These are phyloP conservation scores for Xylariaceae sp. DNA, from an alignment of 2,329 filamentous ascomycete genomes.

Conservation along the genomic window DNA sequence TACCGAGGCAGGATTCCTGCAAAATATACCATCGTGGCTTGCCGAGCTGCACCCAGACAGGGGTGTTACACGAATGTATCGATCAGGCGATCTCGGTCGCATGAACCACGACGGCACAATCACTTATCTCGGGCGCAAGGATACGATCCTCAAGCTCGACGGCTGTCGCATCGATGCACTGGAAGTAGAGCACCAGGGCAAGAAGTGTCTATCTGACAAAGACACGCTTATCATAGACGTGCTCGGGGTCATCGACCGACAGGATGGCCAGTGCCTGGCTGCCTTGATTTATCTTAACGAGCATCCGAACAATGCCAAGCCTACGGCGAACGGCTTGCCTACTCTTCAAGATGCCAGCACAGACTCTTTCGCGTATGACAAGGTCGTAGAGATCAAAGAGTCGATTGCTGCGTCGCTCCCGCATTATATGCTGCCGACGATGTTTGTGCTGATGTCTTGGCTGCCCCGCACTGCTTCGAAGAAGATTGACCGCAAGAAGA, in stretches of 20 bases:
- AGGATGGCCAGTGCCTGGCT: slow-evolving; percentile 18
- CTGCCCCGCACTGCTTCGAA: slow-evolving; percentile 16
- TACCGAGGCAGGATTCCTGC: slow-evolving; percentile 15
- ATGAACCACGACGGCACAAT: slow-evolving; percentile 15
- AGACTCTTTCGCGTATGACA: slow-evolving; percentile 9
- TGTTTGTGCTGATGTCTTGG: slow-evolving; percentile 19
- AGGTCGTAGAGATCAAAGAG: slow-evolving; percentile 13
- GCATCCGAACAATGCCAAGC: slow-evolving; percentile 11
- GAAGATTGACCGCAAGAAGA: slow-evolving; percentile 19
- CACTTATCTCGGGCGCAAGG: slow-evolving; percentile 16
- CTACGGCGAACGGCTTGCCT: slow-evolving; percentile 5
- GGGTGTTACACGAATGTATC: slow-evolving; percentile 11
- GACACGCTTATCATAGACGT: slow-evolving; percentile 18
- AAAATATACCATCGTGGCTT: slow-evolving; percentile 10
- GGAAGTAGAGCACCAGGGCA: slow-evolving; percentile 18
- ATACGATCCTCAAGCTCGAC: slow-evolving; percentile 19
- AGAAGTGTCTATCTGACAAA: slow-evolving; percentile 17
- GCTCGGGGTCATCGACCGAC: slow-evolving; percentile 14
- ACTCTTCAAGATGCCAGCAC: slow-evolving; percentile 12
- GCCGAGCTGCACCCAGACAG: slow-evolving; percentile 10
- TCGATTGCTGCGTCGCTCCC: slow-evolving; percentile 16
- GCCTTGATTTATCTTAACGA: slow-evolving; percentile 18
- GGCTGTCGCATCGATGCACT: slow-evolving; percentile 19
- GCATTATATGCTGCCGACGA: slow-evolving; percentile 19
- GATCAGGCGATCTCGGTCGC: slow-evolving; percentile 16